Evolutionary conservation across 352 stramenopile genomes (phyloP).

Genomic region (Phytopythium boreale): DNA sequence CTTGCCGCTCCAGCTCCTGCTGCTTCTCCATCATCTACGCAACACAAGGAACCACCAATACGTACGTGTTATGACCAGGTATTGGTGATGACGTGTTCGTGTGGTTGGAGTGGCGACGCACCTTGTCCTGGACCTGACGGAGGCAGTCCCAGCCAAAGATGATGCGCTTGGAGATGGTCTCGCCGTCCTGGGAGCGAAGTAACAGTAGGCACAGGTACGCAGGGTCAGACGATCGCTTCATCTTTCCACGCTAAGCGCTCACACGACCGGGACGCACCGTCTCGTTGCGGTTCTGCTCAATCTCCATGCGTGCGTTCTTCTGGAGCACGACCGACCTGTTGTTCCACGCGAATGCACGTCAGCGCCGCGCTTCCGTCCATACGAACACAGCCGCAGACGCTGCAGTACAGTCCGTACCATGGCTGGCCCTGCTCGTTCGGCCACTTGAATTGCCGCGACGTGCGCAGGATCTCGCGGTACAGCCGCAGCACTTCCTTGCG

Average conservation of each 20-base stretch:
- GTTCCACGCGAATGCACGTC: not conserved
- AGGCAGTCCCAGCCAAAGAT: conserved; percentile 77
- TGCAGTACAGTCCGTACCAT: conserved; percentile 54
- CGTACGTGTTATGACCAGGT: not conserved
- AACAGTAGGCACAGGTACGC: not conserved
- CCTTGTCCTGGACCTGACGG: conserved; percentile 74
- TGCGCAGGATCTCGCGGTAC: conserved; percentile 80
- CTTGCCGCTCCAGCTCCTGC: conserved; percentile 23
- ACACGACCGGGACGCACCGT: conserved; percentile 26
- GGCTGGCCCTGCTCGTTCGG: conserved; percentile 64
- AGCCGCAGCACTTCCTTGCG: conserved; percentile 74
- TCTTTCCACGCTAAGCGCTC: too few relatives aligned
- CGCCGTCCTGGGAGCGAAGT: conserved; percentile 36
- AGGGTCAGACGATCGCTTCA: not conserved
- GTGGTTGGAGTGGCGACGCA: conserved; percentile 15
- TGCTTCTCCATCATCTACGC: conserved; percentile 51
- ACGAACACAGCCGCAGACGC: not conserved
- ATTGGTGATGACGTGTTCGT: too few relatives aligned
- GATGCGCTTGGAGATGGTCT: conserved; percentile 77
- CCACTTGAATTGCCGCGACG: conserved; percentile 70
- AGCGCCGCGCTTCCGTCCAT: not conserved
- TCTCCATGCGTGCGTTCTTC: conserved; percentile 76
- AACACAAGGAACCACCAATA: not conserved
- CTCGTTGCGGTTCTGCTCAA: conserved; percentile 75
- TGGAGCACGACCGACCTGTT: conserved; percentile 53